Base-by-base conservation (phyloP, 148 eudicot genomes). In the Chenopodium album region DNA sequence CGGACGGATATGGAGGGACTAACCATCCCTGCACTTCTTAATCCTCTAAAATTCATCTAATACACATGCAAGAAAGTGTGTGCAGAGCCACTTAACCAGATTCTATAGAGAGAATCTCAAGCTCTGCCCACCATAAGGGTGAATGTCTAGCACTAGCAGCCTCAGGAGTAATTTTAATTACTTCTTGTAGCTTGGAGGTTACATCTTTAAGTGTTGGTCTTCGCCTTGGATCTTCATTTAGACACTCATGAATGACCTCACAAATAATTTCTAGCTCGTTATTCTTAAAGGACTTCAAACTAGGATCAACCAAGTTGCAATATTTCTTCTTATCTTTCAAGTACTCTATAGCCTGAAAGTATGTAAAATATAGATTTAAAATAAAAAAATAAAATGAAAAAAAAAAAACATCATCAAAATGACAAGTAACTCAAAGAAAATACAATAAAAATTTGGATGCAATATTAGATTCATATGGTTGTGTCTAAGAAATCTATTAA, bases 101-200 rank as follows among this genome's bases (percentile, higher is more conserved):
- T 22, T 91, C 91, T 23, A 76, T 64, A 1, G 94, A 90, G 54
- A 90, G 84, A 65, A 92, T 86, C 81, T 92, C 97, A n/a, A 92
- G 92, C 82, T 92, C 97, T 71, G 97, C 97, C 97, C 97, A 92
- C 97, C 94, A 92, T 22, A 92, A 85, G 3, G 94, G 94, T 26
- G 97, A 92, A 44, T 88, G 79, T 71, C 87, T 88, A 13, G 85
- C 83, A 19, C 79, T 74, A 1, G 90, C 90, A 65, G 84, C 85
- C 22, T 88, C 90, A 11, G 79, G 87, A 1, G 90, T 84, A 62
- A 88, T 84, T 26, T 84, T 88, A 1, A 81, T 84, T 14, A 80
- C 82, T 20, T 64, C 70, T 41, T 47, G 77, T 50, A 88, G 72
- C 52, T 75, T 86, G 20, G 81, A 46, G 44, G 88, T 88, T 73